Evolutionary conservation across 768 basidiomycete species (phyloP).

Genomic region (Termitomyces sp.): DNA sequence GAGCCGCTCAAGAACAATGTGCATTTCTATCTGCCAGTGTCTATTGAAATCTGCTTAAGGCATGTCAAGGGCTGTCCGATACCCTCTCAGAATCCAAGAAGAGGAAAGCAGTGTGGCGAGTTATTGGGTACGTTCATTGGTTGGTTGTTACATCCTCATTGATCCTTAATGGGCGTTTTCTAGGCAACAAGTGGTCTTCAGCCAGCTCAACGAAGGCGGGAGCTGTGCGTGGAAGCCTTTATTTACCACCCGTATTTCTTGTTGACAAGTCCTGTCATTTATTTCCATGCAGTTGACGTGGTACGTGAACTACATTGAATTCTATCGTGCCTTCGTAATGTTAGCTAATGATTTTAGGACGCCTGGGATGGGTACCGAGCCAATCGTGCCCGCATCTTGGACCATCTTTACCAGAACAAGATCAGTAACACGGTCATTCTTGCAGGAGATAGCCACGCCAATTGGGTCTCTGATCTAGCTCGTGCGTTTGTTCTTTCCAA

Average conservation of each 20-base stretch:
- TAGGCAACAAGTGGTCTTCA: no score
- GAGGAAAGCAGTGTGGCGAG: no score
- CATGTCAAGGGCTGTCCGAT: no score
- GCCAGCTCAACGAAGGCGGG: no score
- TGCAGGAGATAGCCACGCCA: slow-evolving; percentile 62
- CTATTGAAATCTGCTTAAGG: no score
- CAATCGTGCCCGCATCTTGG: slow-evolving; percentile 47
- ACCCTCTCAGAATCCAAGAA: no score
- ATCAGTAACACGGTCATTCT: slow-evolving; percentile 54
- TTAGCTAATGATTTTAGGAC: neutral
- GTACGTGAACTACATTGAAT: neutral
- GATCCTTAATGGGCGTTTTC: no score
- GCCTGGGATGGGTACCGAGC: slow-evolving; percentile 41
- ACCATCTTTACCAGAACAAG: slow-evolving; percentile 44
- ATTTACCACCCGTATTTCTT: no score
- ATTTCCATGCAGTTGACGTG: neutral
- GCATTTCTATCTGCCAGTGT: slow-evolving; percentile 20
- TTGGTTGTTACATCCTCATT: no score
- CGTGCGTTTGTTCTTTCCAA: slow-evolving; percentile 27
- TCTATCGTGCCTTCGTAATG: neutral
- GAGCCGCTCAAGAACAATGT: slow-evolving; percentile 50
- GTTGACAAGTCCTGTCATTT: neutral
- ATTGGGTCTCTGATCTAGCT: slow-evolving; percentile 57
- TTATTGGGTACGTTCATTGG: no score
- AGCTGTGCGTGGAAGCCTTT: no score